phyloP scores from a whole-genome alignment of 257 asterid species.

The Capsicum rhomboideum region DNA sequence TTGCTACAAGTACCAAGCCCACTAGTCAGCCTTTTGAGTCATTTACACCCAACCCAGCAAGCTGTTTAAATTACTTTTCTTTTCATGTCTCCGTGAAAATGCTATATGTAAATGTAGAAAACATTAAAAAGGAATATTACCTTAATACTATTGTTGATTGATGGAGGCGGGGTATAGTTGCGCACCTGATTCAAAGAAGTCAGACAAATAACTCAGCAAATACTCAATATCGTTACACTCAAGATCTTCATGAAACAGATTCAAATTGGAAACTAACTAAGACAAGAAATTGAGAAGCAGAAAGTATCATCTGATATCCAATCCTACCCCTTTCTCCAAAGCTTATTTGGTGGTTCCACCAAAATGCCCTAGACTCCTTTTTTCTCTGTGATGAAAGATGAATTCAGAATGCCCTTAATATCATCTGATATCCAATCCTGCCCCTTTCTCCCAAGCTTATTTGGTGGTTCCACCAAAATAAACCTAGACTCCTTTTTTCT shows the following conservation, averaged over 20 bases:
- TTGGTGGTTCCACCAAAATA: background rate
- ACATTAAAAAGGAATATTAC: slow-evolving; percentile 26
- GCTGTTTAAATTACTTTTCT: slow-evolving; percentile 7
- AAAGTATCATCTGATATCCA: background rate
- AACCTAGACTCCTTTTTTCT: background rate
- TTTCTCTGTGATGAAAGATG: background rate
- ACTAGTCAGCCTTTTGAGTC: background rate
- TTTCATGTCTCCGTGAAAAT: background rate
- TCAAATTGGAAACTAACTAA: background rate
- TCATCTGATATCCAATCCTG: background rate
- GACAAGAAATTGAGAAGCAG: background rate
- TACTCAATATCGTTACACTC: background rate
- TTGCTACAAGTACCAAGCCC: background rate
- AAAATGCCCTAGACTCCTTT: background rate
- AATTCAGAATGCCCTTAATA: background rate
- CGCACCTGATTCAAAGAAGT: slow-evolving; percentile 55
- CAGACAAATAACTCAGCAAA: slow-evolving; percentile 5
- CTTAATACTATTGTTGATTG: slow-evolving; percentile 95
- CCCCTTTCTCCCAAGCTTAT: background rate
- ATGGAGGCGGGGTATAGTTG: slow-evolving; percentile 63
- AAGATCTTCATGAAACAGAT: background rate
- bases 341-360: background rate
- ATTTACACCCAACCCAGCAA: background rate
- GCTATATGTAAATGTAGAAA: background rate
- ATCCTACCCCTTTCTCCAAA: background rate